A percentile compares a stretch with the other conserved stretches of the same genome.
Conservation (phyloP, 495 filamentous ascomycete species). For the Pyrenopolyporus hunteri region DNA sequence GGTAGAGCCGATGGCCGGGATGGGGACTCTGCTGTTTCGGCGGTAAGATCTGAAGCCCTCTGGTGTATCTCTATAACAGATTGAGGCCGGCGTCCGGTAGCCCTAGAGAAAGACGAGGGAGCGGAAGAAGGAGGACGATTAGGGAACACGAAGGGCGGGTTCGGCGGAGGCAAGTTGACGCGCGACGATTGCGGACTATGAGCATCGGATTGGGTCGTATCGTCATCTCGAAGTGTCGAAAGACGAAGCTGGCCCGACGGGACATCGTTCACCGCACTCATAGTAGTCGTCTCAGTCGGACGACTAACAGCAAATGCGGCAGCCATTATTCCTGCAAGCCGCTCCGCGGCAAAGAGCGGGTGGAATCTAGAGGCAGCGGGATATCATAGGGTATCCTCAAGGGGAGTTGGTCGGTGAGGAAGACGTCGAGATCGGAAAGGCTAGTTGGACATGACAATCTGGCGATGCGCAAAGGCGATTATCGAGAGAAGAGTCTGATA, state of each 20-base stretch:
- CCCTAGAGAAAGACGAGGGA: conserved; percentile 53
- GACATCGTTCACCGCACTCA: conserved; percentile 41
- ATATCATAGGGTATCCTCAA: conserved; percentile 49
- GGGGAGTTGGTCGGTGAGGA: conserved; percentile 8
- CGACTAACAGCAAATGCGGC: conserved; percentile 46
- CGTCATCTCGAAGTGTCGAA: conserved; percentile 26
- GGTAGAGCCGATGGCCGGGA: conserved; percentile 59
- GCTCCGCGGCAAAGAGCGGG: conserved; percentile 54
- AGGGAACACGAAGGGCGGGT: conserved; percentile 77
- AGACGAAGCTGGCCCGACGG: conserved; percentile 31
- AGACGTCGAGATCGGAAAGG: conserved; percentile 15
- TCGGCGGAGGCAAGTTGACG: conserved; percentile 62
- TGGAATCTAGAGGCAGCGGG: conserved; percentile 41
- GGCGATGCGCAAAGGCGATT: conserved; percentile 19
- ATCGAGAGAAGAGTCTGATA: conserved; percentile 14
- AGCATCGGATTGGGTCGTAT: conserved; percentile 20
- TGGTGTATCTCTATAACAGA: conserved; percentile 52
- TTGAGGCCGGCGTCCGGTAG: conserved; percentile 52
- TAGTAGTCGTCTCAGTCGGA: conserved; percentile 42
- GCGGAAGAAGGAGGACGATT: conserved; percentile 55
- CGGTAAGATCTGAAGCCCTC: conserved; percentile 19
- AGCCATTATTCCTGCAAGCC: conserved; percentile 56
- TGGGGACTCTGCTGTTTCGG: conserved; percentile 28
- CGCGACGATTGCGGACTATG: conserved; percentile 42
- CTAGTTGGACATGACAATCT: conserved; percentile 32